A percentile compares a stretch with the other conserved stretches of the same genome.
phyloP scores from a whole-genome alignment of 495 filamentous ascomycete species.

The Pyronema domesticum region DNA sequence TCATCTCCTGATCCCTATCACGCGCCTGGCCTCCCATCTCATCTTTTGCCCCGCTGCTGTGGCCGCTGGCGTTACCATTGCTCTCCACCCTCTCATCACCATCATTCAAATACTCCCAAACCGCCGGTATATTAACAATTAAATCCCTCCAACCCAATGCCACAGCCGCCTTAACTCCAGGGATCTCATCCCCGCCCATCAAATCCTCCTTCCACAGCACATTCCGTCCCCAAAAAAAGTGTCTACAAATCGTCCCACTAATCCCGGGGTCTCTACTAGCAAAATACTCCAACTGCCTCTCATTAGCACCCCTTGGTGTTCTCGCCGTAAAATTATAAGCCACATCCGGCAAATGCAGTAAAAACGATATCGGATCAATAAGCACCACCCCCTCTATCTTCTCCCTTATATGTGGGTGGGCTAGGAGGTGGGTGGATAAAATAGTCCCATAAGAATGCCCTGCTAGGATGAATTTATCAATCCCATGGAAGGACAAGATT shows the following conservation, averaged over 20 bases:
- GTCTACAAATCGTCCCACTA: slow-evolving; percentile 37
- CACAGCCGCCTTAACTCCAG: slow-evolving; percentile 30
- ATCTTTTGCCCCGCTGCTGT: background rate
- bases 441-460: slow-evolving; percentile 47
- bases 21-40: background rate
- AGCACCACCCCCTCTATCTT: slow-evolving; percentile 35
- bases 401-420: slow-evolving; percentile 26
- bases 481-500: slow-evolving; percentile 36
- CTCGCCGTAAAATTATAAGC: slow-evolving; percentile 53
- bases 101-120: slow-evolving; percentile 37
- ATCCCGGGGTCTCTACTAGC: slow-evolving; percentile 46
- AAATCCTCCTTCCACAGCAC: slow-evolving; percentile 51
- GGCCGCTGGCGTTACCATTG: background rate
- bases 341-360: slow-evolving; percentile 48
- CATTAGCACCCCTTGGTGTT: slow-evolving; percentile 37
- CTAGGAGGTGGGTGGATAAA: slow-evolving; percentile 44
- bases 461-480: slow-evolving; percentile 37
- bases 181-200: no score
- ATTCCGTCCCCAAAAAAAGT: slow-evolving; percentile 53
- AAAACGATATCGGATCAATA: slow-evolving; percentile 47
- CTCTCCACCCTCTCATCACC: slow-evolving; percentile 22
- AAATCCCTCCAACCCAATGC: slow-evolving; percentile 41
- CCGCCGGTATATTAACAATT: slow-evolving; percentile 42
- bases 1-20: background rate
- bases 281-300: slow-evolving; percentile 50